These are phyloP conservation scores for Phytophthora litchii DNA, from an alignment of 352 stramenopile species.

Conservation along the genomic window DNA sequence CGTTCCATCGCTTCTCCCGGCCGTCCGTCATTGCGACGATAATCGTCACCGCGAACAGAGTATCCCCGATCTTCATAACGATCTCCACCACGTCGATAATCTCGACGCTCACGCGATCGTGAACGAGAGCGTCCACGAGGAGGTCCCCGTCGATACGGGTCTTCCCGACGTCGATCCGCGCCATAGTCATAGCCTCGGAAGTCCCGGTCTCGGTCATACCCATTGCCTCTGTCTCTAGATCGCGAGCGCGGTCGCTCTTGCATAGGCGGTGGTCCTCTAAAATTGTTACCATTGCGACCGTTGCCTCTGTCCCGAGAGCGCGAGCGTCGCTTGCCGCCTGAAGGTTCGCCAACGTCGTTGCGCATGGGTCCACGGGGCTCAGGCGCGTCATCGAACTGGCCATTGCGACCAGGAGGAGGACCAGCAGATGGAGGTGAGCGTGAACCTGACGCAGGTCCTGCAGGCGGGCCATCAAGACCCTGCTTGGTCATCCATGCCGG, in stretches of 20 bases:
- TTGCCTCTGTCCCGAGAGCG: conserved; percentile 27
- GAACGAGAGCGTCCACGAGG: conserved; percentile 29
- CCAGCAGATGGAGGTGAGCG: conserved; percentile 13
- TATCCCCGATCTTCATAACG: conserved; percentile 50
- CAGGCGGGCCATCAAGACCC: conserved; percentile 22
- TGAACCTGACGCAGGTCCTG: conserved; percentile 8
- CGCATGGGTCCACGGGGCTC: conserved; percentile 26
- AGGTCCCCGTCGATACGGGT: conserved; percentile 21
- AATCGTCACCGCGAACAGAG: conserved; percentile 21
- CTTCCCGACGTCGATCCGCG: conserved; percentile 25
- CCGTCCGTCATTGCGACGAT: conserved; percentile 22
- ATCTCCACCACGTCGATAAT: conserved; percentile 30
- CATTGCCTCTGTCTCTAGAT: conserved; percentile 25
- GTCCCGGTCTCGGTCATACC: conserved; percentile 14
- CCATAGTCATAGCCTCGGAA: conserved; percentile 12
- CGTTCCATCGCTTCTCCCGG: conserved; percentile 33
- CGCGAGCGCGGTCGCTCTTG: conserved; percentile 36
- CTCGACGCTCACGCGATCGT: conserved; percentile 31
- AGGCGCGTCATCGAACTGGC: conserved; percentile 75
- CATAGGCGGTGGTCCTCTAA: conserved; percentile 17
- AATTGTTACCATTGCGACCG: conserved; percentile 12
- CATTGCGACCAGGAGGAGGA: conserved; percentile 39
- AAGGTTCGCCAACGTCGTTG: conserved; percentile 28
- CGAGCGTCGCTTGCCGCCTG: conserved; percentile 26
- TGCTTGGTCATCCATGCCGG: conserved; percentile 89